Conservation (phyloP, 2,329 filamentous ascomycete genomes). For the Penicillium freii region DNA sequence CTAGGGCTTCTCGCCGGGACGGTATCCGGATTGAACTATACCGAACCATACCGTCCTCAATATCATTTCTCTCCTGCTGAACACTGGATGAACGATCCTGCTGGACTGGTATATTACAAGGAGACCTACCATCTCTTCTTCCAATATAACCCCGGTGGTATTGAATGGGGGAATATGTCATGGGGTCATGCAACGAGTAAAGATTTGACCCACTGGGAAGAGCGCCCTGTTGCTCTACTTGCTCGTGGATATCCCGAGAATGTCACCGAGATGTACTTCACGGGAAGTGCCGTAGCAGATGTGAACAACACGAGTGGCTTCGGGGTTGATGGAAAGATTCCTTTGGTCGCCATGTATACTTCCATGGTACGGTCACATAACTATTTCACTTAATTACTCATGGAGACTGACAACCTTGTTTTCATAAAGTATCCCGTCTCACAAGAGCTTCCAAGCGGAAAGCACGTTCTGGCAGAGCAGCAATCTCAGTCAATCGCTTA, state of each 20-base stretch:
- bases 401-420: not conserved
- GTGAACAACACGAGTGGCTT: constrained; percentile 65
- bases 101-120: constrained; percentile 21
- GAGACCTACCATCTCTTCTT: constrained; percentile 24
- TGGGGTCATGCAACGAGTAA: constrained; percentile 29
- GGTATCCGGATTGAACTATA: constrained; percentile 7
- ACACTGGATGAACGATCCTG: constrained; percentile 22
- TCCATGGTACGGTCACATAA: constrained; percentile 31
- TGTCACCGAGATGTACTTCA: constrained; percentile 49
- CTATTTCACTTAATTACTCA: not conserved
- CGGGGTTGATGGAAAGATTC: constrained; percentile 59
- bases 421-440: constrained; percentile 18
- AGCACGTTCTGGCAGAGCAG: constrained; percentile 17
- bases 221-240: constrained; percentile 60
- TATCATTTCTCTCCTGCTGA: constrained; percentile 10
- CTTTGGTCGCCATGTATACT: constrained; percentile 62
- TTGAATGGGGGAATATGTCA: constrained; percentile 24
- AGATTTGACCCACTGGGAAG: constrained; percentile 58
- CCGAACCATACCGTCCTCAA: constrained; percentile 11
- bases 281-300: constrained; percentile 60
- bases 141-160: constrained; percentile 24
- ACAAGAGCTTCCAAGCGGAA: constrained; percentile 26
- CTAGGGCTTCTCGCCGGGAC: constrained; percentile 8
- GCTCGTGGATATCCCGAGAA: constrained; percentile 45
- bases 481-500: constrained; percentile 63